A percentile compares a stretch with the other conserved stretches of the same genome.
Evolutionary conservation across 352 stramenopile species (phyloP).

Genomic region (Phytophthora foliorum): DNA sequence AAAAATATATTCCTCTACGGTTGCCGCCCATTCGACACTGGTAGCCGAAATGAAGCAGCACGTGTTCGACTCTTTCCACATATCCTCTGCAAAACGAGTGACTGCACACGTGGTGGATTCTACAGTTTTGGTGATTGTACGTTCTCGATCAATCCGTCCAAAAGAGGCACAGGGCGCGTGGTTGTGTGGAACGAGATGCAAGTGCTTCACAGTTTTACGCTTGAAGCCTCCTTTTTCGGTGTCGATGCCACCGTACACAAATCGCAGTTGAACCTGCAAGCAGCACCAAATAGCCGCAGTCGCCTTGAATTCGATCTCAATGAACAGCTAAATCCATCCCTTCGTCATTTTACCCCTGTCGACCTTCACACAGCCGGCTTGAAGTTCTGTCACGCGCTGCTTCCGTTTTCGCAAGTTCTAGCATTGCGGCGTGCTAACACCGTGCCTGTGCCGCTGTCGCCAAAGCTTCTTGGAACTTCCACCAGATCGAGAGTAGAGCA

Average conservation of each 20-base stretch:
- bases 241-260: slow-evolving; percentile 36
- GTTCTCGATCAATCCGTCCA: slow-evolving; percentile 71
- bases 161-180: slow-evolving; percentile 71
- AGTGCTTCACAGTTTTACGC: slow-evolving; percentile 83
- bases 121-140: slow-evolving; percentile 79
- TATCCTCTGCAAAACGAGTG: slow-evolving; percentile 67
- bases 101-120: slow-evolving; percentile 50
- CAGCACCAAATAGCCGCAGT: slow-evolving; percentile 8
- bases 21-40: slow-evolving; percentile 58
- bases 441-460: neutral
- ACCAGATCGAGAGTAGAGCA: neutral
- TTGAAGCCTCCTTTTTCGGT: slow-evolving; percentile 84
- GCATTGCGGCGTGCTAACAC: slow-evolving; percentile 44
- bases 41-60: slow-evolving; percentile 54
- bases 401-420: slow-evolving; percentile 70
- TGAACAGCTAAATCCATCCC: slow-evolving; percentile 15
- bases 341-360: slow-evolving; percentile 59
- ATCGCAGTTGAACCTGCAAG: slow-evolving; percentile 17
- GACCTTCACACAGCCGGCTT: slow-evolving; percentile 62
- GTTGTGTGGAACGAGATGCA: slow-evolving; percentile 72
- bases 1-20: slow-evolving; percentile 93
- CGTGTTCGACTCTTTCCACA: slow-evolving; percentile 77
- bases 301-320: slow-evolving; percentile 26
- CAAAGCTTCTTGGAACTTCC: neutral
- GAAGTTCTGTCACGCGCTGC: slow-evolving; percentile 64